phyloP scores from a whole-genome alignment of 1,139 yeast species.

The Yamadazyma buinensis region DNA sequence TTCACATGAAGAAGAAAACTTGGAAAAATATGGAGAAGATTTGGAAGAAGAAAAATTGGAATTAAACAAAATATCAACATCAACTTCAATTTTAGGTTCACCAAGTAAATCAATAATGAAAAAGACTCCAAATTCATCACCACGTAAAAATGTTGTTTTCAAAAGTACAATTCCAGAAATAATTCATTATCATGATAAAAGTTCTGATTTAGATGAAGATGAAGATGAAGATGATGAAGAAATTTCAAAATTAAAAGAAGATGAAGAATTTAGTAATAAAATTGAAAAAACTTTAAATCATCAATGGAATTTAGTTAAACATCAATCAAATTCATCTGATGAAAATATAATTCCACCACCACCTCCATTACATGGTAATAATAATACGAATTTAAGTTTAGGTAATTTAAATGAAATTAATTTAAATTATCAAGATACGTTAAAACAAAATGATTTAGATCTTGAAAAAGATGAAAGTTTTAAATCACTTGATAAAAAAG shows the following conservation, averaged over 20 bases:
- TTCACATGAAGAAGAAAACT: background rate
- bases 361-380: slow-evolving; percentile 20
- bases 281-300: slow-evolving; percentile 17
- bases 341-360: slow-evolving; percentile 31
- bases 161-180: slow-evolving; percentile 30
- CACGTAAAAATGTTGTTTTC: slow-evolving; percentile 40
- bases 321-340: slow-evolving; percentile 11
- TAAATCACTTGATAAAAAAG: slow-evolving; percentile 14
- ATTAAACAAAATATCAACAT: background rate
- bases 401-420: slow-evolving; percentile 9
- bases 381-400: too few species aligned
- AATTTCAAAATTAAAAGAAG: slow-evolving; percentile 4
- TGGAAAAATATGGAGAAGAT: background rate
- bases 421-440: slow-evolving; percentile 3
- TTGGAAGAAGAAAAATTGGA: background rate
- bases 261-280: slow-evolving; percentile 10
- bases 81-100: slow-evolving; percentile 13
- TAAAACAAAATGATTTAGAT: slow-evolving; percentile 2
- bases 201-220: slow-evolving; percentile 1
- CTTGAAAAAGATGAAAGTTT: slow-evolving; percentile 15
- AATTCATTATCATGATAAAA: slow-evolving; percentile 25
- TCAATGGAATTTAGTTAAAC: slow-evolving; percentile 21
- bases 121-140: slow-evolving; percentile 27
- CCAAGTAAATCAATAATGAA: slow-evolving; percentile 44
- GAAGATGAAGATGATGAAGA: slow-evolving; percentile 1